phyloP scores from a whole-genome alignment of 345 rosid genomes.

The Hirschfeldia incana region DNA sequence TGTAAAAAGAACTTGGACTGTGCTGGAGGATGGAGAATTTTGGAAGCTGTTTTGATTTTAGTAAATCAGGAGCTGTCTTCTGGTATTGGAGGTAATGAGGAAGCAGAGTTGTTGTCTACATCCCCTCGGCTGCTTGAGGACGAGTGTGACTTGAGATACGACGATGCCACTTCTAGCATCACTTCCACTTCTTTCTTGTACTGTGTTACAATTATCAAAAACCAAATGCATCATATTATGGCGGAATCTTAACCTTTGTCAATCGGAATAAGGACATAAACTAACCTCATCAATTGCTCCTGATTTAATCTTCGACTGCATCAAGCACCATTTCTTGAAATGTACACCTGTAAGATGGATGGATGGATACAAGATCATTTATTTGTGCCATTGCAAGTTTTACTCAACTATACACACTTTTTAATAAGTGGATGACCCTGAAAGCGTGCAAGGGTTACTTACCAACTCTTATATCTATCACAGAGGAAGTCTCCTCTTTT shows the following conservation, averaged over 20 bases:
- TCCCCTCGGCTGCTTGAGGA: neutral
- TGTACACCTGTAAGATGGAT: conserved; percentile 66
- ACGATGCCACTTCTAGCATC: neutral
- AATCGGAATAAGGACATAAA: neutral
- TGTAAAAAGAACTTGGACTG: neutral
- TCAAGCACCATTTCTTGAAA: conserved; percentile 96
- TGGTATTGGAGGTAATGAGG: neutral
- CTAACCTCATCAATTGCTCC: conserved; percentile 89
- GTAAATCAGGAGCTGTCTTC: neutral
- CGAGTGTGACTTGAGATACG: neutral
- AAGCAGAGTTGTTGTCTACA: neutral
- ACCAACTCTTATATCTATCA: conserved; percentile 81
- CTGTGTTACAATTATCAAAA: conserved; percentile 35
- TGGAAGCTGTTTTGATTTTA: neutral
- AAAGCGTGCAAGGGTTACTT: conserved; percentile 33
- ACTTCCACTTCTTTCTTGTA: conserved; percentile 53
- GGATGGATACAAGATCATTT: conserved; percentile 4
- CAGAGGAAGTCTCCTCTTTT: conserved; percentile 58
- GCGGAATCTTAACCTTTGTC: neutral
- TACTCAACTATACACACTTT: conserved; percentile 8
- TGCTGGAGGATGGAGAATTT: neutral
- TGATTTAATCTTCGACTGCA: conserved; percentile 90
- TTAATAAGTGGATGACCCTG: neutral
- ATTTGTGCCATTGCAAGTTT: neutral
- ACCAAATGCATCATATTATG: neutral